Base-by-base conservation (phyloP, 805 yeast genomes). In the Barnettozyma vustinii region DNA sequence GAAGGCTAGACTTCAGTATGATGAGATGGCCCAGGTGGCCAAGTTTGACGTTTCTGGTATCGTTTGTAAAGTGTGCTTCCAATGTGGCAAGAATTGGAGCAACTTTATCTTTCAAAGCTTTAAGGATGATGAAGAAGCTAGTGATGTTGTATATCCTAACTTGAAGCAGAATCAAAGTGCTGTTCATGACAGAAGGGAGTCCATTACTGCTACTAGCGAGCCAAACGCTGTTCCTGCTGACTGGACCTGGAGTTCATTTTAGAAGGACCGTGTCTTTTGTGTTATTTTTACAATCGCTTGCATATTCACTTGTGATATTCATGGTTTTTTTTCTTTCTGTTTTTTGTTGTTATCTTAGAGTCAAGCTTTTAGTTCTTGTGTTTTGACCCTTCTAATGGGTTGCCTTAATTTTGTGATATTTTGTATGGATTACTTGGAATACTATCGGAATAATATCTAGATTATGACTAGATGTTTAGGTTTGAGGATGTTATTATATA, bases 231-330 rank as follows among this genome's bases (percentile, higher is more conserved):
- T 79, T 13, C 84, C 84, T n/a, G 83, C 83, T 37, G 81, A 80
- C 56, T 80, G 84, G 84, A 73, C 75, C 55, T 80, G 85, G 85
- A 76, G 81, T 48, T 78, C 83, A 1, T 79, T 79, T 52, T 79
- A 27, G 41, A 6, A n/a, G 27, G 13, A n/a, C 12, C n/a, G 9
- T 18, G 16, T 8, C 15, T 25, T 20, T 10, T 25, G 36, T 9
- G 20, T 27, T 27, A 15, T 30, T 15, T 10, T 36, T 27, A 10
- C 13, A 18, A 30, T 30, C 39, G 25, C 42, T 23, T 37, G 25
- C 21, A 23, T 44, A 20, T n/a, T 40, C 33, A 21, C 16, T 32
- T 30, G 4, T 12, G 33, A 26, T 8, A 26, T 30, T 30, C 16
- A 30, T 30, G 33, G 5, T 8, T 23, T 23, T 23, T 8, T n/a